Conservation (phyloP, 805 yeast genomes). For the Nematodospora valgi region DNA sequence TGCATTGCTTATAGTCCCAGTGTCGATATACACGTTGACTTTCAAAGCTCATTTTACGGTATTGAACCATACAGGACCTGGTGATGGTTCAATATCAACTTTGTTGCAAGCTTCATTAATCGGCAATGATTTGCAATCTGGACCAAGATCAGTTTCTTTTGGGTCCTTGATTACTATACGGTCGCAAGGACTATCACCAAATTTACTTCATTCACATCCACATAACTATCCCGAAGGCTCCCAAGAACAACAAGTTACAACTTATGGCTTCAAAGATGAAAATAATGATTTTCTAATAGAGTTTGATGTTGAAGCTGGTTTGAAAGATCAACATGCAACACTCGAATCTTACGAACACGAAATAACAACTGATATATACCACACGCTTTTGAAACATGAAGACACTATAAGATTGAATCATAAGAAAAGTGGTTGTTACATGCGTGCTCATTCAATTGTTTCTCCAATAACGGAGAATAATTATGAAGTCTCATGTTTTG, state of each 20-base stretch:
- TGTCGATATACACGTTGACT: constrained; percentile 60
- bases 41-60: constrained; percentile 81
- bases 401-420: constrained; percentile 72
- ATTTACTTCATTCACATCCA: constrained; percentile 82
- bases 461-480: constrained; percentile 68
- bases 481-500: constrained; percentile 88
- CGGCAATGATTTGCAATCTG: constrained; percentile 60
- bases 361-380: constrained; percentile 15
- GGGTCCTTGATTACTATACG: constrained; percentile 65
- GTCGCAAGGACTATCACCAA: constrained; percentile 69
- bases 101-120: constrained; percentile 83
- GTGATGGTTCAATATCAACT: constrained; percentile 88
- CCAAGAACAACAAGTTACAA: constrained; percentile 89
- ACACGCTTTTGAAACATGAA: constrained; percentile 50
- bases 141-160: constrained; percentile 63
- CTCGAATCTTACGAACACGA: constrained; percentile 20
- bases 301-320: constrained; percentile 42
- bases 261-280: constrained; percentile 82
- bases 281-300: constrained; percentile 82
- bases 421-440: constrained; percentile 61
- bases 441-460: constrained; percentile 78
- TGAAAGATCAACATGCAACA: constrained; percentile 27
- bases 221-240: constrained; percentile 90
- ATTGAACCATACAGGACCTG: constrained; percentile 81
- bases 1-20: constrained; percentile 69